A percentile compares a stretch with the other conserved stretches of the same genome.
Evolutionary conservation across 805 yeast genomes (phyloP).

Genomic region (Groenewaldozyma tartarivorans): DNA sequence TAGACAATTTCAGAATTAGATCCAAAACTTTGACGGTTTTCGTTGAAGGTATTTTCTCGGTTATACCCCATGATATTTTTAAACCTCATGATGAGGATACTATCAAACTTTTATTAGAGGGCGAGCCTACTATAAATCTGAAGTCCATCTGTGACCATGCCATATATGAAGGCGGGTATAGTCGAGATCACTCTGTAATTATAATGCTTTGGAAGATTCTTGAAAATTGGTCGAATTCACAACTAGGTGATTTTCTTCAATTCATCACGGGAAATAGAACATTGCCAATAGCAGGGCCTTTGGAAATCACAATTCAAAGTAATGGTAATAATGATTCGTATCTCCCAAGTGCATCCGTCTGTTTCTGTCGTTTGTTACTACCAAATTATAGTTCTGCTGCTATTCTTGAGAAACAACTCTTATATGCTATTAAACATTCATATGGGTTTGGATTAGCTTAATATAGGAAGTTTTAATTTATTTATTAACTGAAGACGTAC

Average conservation of each 20-base stretch:
- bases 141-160: constrained; percentile 32
- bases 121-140: constrained; percentile 31
- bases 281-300: constrained; percentile 39
- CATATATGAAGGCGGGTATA: constrained; percentile 33
- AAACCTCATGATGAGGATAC: constrained; percentile 11
- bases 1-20: no score
- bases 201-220: constrained; percentile 39
- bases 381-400: constrained; percentile 36
- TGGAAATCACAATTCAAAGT: constrained; percentile 36
- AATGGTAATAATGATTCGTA: constrained; percentile 32
- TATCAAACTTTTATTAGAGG: constrained; percentile 30
- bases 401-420: constrained; percentile 16
- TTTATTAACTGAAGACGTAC: no score
- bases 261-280: constrained; percentile 43
- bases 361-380: constrained; percentile 38
- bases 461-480: no score
- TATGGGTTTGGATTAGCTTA: constrained; percentile 24
- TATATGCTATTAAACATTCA: constrained; percentile 20
- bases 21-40: no score
- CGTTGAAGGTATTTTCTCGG: constrained; percentile 16
- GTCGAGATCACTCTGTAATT: constrained; percentile 30
- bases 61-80: constrained; percentile 12
- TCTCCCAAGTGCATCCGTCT: constrained; percentile 43
- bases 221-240: constrained; percentile 30
- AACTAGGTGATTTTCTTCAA: constrained; percentile 33